A percentile compares a stretch with the other conserved stretches of the same genome.
Conservation (phyloP, 2,329 filamentous ascomycete genomes). For the Exophiala sp. region DNA sequence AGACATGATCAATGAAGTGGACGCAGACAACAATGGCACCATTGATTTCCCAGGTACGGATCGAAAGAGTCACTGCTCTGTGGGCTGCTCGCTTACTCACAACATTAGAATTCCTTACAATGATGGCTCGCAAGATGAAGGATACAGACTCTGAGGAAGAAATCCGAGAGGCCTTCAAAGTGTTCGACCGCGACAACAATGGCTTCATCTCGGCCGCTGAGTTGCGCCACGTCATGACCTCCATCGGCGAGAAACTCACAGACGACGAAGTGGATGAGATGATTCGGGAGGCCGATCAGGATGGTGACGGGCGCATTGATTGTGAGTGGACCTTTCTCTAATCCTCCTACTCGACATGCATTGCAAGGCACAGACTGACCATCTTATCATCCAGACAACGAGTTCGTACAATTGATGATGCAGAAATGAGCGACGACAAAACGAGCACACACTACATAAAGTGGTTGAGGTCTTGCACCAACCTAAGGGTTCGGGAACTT, state of each 20-base stretch:
- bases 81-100: constrained; percentile 9
- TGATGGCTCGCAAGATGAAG: constrained; percentile 95
- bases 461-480: constrained; percentile 5
- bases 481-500: background rate
- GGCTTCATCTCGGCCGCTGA: constrained; percentile 86
- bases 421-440: constrained; percentile 62
- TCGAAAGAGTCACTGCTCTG: background rate
- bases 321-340: constrained; percentile 51
- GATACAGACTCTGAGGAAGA: constrained; percentile 88
- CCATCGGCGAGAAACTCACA: constrained; percentile 83
- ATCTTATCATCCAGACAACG: constrained; percentile 60
- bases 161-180: constrained; percentile 84
- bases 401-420: constrained; percentile 94
- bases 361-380: background rate
- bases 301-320: constrained; percentile 81
- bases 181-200: constrained; percentile 86
- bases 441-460: constrained; percentile 1
- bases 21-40: constrained; percentile 87
- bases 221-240: constrained; percentile 85
- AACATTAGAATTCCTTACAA: constrained; percentile 73
- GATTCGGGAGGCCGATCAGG: constrained; percentile 86
- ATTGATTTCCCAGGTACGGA: constrained; percentile 80
- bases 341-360: background rate
- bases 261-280: constrained; percentile 90
- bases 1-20: constrained; percentile 92